Evolutionary conservation across 768 basidiomycete species (phyloP), one percentile per base, ranked within the genome.

Genomic region (Coprinopsis strossmayeri): DNA sequence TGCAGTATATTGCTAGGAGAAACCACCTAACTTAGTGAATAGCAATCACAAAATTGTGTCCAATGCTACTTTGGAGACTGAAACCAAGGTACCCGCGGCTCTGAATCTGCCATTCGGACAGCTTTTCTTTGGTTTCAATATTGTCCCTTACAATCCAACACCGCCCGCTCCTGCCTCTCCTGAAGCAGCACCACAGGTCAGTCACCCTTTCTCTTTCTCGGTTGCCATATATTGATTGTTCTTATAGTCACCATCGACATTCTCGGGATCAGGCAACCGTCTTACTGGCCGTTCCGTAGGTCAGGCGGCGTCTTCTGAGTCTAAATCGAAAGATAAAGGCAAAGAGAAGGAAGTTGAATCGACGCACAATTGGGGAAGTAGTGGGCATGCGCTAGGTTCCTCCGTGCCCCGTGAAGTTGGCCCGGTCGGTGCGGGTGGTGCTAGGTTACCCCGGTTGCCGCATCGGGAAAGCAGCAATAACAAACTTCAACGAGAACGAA

Each of bases 121-220:
- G 55, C 73, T 99, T 17, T 99, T 99, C 73, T 98, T 99, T 60
- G 96, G 96, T 9, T 99, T 86, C 69, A 87, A 88, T 51, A 78
- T 89, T 49, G 69, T 79, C 1, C 72, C 86, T 1, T 90, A 89
- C 60, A 71, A 67, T 2, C 79, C 81, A 5, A 76, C 82, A 3
- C 61, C 68, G 37, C 55, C 62, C 27, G 49, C 68, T 25, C 51
- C 54, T 44, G 70, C 40, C 30, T 64, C 59, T 51, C 67, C 57
- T 3, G 64, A 62, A 34, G 52, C 64, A 43, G 55, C 62, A 17
- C 45, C 71, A 39, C 57, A 69, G 62, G 61, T 67, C 51, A 15
- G 53, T 49, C 12, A 45, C 34, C 15, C 25, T 48, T 43, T 50
- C 9, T 10, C 13, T 39, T 35, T 20, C 5, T 18, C 25, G 28